Base-by-base conservation (phyloP, 805 yeast species). In the Ogataea nonfermentans region DNA sequence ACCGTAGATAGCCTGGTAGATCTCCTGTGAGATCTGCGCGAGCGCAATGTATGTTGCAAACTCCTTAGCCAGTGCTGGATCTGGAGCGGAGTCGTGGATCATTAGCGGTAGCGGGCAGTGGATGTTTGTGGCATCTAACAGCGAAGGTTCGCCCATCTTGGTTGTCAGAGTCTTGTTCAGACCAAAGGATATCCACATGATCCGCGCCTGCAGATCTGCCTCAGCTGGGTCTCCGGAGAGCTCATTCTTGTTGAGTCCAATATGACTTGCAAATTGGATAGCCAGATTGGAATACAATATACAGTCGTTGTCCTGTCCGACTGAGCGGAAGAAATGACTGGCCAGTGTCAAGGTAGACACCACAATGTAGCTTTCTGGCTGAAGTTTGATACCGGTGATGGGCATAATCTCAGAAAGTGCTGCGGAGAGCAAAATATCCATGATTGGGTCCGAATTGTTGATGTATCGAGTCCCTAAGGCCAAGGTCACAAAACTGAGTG, bases 151-250 rank as follows among this genome's bases (percentile, higher is more conserved):
- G 9, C 62, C 62, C 49, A 51, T 52, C 37, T 56, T 56, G 9
- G 59, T 55, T 8, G 57, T 48, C n/a, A 53, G 24, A 4, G 51
- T 46, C 37, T 56, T 42, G 29, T 55, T 56, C 13, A 51, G 43
- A 6, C 59, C 59, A 39, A 48, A 56, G 5, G 53, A 34, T 8
- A 50, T 48, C 62, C 62, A 57, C 40, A 49, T 51, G 2, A 56
- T 41, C 16, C 57, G 38, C 10, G 53, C 37, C 37, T 55, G 56
- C 12, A 51, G 31, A 30, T 56, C 56, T 25, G 33, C 38, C 20
- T 46, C 53, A 7, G 35, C 33, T 5, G 29, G 11, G 12, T 32
- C 40, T 10, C 8, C 11, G n/a, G 41, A 15, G 2, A 23, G 29
- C 9, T 27, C 37, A 14, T 20, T 24, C 7, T 33, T 35, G 25